These are phyloP conservation scores for Raddia distichophylla DNA, from an alignment of 176 grass and related monocot species.

Conservation along the genomic window DNA sequence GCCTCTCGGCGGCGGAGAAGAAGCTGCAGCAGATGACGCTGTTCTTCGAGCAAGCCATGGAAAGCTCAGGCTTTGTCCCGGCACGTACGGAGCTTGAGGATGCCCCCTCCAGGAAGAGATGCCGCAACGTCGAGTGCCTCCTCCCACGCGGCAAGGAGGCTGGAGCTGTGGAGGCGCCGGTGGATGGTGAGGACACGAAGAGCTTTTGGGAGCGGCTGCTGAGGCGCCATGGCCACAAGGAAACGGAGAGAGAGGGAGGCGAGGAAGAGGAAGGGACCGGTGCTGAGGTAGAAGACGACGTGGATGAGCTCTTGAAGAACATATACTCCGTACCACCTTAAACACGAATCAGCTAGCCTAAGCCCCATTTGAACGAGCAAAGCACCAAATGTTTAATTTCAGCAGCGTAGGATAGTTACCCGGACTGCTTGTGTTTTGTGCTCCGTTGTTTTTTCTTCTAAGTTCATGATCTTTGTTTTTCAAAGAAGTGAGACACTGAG, in stretches of 20 bases:
- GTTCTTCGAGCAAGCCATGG: slow-evolving; percentile 79
- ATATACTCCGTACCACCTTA: slow-evolving; percentile 47
- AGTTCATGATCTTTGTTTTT: no score
- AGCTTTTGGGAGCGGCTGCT: slow-evolving; percentile 93
- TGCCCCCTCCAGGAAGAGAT: slow-evolving; percentile 73
- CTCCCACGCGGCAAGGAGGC: slow-evolving; percentile 33
- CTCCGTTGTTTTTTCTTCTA: no score
- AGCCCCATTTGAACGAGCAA: slow-evolving; percentile 37
- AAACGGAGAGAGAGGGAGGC: background rate
- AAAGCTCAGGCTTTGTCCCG: slow-evolving; percentile 60
- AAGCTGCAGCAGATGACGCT: slow-evolving; percentile 82
- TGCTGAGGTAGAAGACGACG: slow-evolving; percentile 50
- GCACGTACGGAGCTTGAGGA: slow-evolving; percentile 72
- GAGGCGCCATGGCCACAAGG: slow-evolving; percentile 35
- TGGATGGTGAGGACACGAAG: slow-evolving; percentile 45
- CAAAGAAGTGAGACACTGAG: no score
- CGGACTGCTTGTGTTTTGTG: no score
- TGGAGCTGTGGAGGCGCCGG: background rate
- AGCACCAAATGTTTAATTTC: slow-evolving; percentile 18
- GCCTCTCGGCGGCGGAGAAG: slow-evolving; percentile 67
- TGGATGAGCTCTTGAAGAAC: slow-evolving; percentile 65
- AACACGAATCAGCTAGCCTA: slow-evolving; percentile 29
- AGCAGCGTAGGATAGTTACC: background rate
- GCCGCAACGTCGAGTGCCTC: slow-evolving; percentile 64
- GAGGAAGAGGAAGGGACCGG: slow-evolving; percentile 20